Percentiles rank a stretch among this genome's conserved stretches.
Evolutionary conservation across 495 filamentous ascomycete genomes (phyloP).

Genomic region (Penicillium longicatenatum): DNA sequence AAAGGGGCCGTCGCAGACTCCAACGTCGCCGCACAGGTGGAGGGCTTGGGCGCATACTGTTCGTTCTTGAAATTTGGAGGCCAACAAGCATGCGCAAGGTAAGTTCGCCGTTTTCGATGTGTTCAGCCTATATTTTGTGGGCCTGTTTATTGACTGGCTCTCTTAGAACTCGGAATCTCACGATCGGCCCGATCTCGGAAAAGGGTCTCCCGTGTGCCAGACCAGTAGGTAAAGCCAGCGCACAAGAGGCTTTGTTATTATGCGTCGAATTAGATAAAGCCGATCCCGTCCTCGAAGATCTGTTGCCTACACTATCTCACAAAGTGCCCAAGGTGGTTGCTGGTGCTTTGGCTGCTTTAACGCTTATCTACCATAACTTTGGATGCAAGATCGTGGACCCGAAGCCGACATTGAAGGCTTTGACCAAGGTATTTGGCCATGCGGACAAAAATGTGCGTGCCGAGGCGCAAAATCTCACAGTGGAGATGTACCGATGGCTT

Average conservation of each 20-base stretch:
- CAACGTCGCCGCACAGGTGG: conserved; percentile 95
- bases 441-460: conserved; percentile 98
- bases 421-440: conserved; percentile 92
- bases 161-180: conserved; percentile 69
- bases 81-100: conserved; percentile 73
- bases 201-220: conserved; percentile 88
- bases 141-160: conserved; percentile 8
- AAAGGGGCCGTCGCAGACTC: conserved; percentile 92
- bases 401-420: conserved; percentile 85
- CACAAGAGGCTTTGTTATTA: conserved; percentile 83
- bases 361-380: conserved; percentile 84
- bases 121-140: background rate
- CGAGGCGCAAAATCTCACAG: conserved; percentile 86
- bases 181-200: conserved; percentile 78
- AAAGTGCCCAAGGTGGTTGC: conserved; percentile 96
- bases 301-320: conserved; percentile 80
- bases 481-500: conserved; percentile 96
- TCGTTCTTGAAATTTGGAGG: conserved; percentile 89
- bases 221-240: conserved; percentile 82
- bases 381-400: conserved; percentile 97
- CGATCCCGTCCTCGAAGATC: conserved; percentile 84
- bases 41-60: conserved; percentile 84
- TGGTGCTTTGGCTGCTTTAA: conserved; percentile 76
- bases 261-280: conserved; percentile 89
- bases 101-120: conserved; percentile 16